phyloP scores from a whole-genome alignment of 2,329 filamentous ascomycete genomes.

The Passalora sequoiae region DNA sequence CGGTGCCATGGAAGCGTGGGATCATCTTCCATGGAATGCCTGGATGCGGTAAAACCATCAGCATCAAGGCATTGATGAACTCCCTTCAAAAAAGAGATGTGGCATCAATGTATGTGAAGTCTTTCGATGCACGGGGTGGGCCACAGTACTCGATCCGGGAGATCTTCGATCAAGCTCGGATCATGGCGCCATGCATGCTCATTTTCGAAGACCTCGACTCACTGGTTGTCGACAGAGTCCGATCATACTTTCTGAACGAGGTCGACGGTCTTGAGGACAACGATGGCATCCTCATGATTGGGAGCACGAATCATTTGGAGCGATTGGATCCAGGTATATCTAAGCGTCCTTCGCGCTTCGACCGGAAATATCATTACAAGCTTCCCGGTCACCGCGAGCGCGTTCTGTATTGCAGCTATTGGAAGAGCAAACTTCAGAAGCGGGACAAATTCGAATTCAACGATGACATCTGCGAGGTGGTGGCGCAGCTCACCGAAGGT shows the following conservation, averaged over 20 bases:
- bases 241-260: slow-evolving; percentile 68
- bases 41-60: slow-evolving; percentile 45
- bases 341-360: slow-evolving; percentile 61
- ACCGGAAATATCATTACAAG: slow-evolving; percentile 62
- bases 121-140: slow-evolving; percentile 33
- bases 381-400: slow-evolving; percentile 46
- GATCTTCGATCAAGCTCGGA: slow-evolving; percentile 56
- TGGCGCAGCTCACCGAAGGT: slow-evolving; percentile 56
- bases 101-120: slow-evolving; percentile 41
- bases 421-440: slow-evolving; percentile 53
- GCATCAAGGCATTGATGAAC: slow-evolving; percentile 39
- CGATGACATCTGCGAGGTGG: slow-evolving; percentile 36
- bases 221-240: slow-evolving; percentile 54
- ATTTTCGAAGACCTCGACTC: slow-evolving; percentile 69
- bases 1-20: slow-evolving; percentile 47
- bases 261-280: slow-evolving; percentile 64
- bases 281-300: slow-evolving; percentile 61
- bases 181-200: slow-evolving; percentile 61
- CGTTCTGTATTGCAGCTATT: slow-evolving; percentile 57
- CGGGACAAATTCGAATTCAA: slow-evolving; percentile 50
- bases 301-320: slow-evolving; percentile 48
- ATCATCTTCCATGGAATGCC: slow-evolving; percentile 38
- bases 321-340: slow-evolving; percentile 59
- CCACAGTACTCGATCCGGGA: slow-evolving; percentile 42
- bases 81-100: slow-evolving; percentile 37